Base-by-base conservation (phyloP, 2,329 filamentous ascomycete species). In the Sphaerulina vaccinii region DNA sequence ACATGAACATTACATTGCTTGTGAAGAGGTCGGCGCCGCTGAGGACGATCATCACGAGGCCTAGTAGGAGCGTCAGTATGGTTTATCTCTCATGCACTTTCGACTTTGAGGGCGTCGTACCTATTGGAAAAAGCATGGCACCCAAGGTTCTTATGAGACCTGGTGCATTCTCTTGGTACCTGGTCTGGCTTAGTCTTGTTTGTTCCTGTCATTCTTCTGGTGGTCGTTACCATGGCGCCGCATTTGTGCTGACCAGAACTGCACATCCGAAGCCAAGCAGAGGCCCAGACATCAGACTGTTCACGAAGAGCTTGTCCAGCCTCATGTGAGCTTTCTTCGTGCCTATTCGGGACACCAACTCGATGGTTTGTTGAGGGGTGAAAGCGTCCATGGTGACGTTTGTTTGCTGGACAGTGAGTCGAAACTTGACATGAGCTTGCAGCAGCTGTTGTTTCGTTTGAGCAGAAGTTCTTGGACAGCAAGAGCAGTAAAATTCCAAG, bases 311-410 rank as follows among this genome's bases (percentile, higher is more conserved):
- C 57, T 80, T 81, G 60, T 79, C 73, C 2, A 75, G 67, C 5
- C 76, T 69, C 75, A 77, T 80, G 51, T 75, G 71, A 5, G 76
- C 77, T 61, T 81, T 82, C 47, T 70, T 70, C 21, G 70, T 69
- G 4, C 79, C 80, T n/a, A 75, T 70, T 9, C 76, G 72, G 1
- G 73, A 74, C 50, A 79, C 70, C 13, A 79, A 66, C 65, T 81
- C 77, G 6, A 75, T 74, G 29, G 78, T 75, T 66, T 82, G 54
- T 43, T 59, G 48, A 3, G 60, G 54, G 5, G 60, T 55, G 43
- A 51, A 55, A n/a, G 52, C 52, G 42, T 55, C 52, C 52, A 55
- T 55, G 5, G 16, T 38, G 16, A 18, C 36, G 24, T 27, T 27
- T 27, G 5, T 5, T 27, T 27, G 24, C 24, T 11, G 24, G 11